phyloP scores from a whole-genome alignment of 176 grass and related monocot species.

The Typha latifolia region DNA sequence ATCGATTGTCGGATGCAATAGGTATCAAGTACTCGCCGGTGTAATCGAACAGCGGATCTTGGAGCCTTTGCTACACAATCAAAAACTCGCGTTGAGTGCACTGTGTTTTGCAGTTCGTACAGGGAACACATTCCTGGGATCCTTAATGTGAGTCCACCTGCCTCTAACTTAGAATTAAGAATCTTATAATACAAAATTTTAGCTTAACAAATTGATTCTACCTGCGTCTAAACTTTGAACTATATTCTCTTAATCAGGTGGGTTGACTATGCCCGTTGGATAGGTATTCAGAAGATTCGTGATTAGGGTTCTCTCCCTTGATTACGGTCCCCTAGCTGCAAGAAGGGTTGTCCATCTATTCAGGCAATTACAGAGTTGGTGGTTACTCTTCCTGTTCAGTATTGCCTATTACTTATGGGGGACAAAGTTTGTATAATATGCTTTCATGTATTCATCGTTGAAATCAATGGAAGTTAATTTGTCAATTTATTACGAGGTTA shows the following conservation, averaged over 20 bases:
- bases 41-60: constrained; percentile 93
- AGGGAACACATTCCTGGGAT: constrained; percentile 94
- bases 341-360: neutral
- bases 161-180: neutral
- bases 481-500: too few species aligned
- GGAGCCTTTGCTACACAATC: constrained; percentile 74
- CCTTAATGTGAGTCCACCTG: constrained; percentile 55
- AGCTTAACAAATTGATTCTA: neutral
- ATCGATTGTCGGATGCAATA: constrained; percentile 28
- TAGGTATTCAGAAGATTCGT: constrained; percentile 2
- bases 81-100: constrained; percentile 53
- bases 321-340: neutral
- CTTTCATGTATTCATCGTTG: neutral
- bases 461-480: neutral
- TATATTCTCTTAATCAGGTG: constrained; percentile 1
- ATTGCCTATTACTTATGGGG: neutral
- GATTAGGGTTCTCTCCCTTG: neutral
- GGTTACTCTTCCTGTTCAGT: neutral
- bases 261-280: constrained; percentile 2
- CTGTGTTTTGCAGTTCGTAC: constrained; percentile 93
- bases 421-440: neutral
- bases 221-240: neutral
- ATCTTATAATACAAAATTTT: neutral
- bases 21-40: constrained; percentile 81
- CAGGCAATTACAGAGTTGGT: neutral